phyloP scores from a whole-genome alignment of 2,329 filamentous ascomycete genomes.

The Chrysoporthe cubensis region DNA sequence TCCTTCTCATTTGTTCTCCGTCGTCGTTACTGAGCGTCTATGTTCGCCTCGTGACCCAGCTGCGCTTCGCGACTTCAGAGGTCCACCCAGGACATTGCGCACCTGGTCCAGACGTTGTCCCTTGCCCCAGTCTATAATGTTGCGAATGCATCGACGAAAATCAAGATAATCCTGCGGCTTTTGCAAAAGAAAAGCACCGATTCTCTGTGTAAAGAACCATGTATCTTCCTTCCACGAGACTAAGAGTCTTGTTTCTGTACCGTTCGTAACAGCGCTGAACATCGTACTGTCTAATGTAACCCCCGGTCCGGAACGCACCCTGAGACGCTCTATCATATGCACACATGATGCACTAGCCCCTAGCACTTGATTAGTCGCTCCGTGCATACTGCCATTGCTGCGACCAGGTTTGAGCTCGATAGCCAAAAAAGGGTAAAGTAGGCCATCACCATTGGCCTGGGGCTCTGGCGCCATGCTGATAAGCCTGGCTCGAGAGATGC shows the following conservation, averaged over 20 bases:
- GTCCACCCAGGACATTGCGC: too few species aligned
- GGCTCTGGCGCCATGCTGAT: neutral
- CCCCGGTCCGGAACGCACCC: too few species aligned
- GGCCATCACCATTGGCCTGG: neutral
- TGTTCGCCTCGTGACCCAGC: too few species aligned
- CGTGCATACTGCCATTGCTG: neutral
- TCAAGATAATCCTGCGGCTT: neutral
- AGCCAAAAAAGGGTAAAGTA: neutral
- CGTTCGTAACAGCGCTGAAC: neutral
- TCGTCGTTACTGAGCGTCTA: too few species aligned
- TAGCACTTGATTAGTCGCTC: neutral
- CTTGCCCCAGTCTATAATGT: neutral
- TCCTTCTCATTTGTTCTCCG: too few species aligned
- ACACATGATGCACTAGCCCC: neutral
- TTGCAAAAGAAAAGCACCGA: neutral
- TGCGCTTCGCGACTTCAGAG: too few species aligned
- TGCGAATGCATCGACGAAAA: neutral
- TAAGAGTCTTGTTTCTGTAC: neutral
- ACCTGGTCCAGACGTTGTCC: neutral
- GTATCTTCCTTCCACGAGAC: too few species aligned
- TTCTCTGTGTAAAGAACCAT: neutral
- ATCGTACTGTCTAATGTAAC: neutral
- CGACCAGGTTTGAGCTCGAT: neutral
- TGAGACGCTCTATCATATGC: neutral
- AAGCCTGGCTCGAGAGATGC: too few species aligned